Evolutionary conservation across 148 eudicot genomes (phyloP).

Genomic region (Vaccinium myrtillus): DNA sequence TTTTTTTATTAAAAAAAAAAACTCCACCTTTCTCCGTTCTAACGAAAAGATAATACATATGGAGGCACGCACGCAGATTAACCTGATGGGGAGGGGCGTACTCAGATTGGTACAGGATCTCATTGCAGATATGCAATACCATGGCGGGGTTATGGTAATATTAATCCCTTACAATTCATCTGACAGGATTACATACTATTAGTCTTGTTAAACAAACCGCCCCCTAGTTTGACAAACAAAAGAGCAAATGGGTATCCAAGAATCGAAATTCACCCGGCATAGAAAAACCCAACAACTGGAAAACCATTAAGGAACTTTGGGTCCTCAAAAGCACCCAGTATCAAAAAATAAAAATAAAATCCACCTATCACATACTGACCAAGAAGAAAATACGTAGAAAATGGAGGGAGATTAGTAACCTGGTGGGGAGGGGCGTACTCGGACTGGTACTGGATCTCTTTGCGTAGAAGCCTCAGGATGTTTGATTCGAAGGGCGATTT

Average conservation of each 20-base stretch:
- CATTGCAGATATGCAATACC: background rate
- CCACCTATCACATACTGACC: too few species aligned
- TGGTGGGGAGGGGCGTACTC: conserved; percentile 36
- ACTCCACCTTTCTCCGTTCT: too few species aligned
- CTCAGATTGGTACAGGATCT: too few species aligned
- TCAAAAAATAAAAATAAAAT: background rate
- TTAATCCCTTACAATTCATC: background rate
- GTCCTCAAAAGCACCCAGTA: background rate
- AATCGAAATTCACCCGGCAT: background rate
- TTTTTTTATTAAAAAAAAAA: too few species aligned
- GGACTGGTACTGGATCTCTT: conserved; percentile 26
- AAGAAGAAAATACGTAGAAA: background rate
- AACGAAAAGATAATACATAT: too few species aligned
- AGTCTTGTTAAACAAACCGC: background rate
- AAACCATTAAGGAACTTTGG: background rate
- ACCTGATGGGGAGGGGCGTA: too few species aligned
- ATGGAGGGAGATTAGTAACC: conserved; percentile 9
- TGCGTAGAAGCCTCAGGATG: conserved; percentile 21
- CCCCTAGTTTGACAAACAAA: background rate
- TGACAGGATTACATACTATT: background rate
- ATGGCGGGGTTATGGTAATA: background rate
- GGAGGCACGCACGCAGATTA: too few species aligned
- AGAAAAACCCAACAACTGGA: background rate
- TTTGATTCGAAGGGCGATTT: conserved; percentile 25
- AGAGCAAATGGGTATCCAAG: background rate